A percentile compares a stretch with the other conserved stretches of the same genome.
Evolutionary conservation across 345 rosid species (phyloP).

Genomic region (Eucalyptus regnans): DNA sequence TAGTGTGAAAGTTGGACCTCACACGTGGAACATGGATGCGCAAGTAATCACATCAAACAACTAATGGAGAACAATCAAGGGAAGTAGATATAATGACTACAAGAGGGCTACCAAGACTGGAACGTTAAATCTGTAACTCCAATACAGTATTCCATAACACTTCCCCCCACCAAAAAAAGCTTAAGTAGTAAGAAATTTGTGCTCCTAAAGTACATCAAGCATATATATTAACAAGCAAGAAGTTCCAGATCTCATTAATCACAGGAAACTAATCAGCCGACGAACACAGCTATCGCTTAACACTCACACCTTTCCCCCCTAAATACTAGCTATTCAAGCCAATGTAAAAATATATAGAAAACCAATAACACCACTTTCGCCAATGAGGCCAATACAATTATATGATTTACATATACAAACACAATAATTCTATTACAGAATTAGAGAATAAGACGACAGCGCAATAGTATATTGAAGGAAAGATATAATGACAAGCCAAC

Average conservation of each 20-base stretch:
- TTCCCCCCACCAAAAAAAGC: background rate
- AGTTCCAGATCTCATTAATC: background rate
- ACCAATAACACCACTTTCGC: background rate
- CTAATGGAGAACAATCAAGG: background rate
- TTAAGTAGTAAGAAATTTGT: background rate
- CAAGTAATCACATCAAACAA: background rate
- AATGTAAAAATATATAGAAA: background rate
- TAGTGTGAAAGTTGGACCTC: background rate
- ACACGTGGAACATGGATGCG: background rate
- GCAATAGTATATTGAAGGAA: background rate
- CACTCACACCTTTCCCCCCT: background rate
- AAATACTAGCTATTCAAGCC: background rate
- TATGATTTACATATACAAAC: background rate
- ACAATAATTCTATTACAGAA: background rate
- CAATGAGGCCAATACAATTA: background rate
- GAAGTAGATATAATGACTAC: background rate
- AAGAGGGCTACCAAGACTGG: background rate
- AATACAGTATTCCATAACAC: background rate
- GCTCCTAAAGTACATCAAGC: background rate
- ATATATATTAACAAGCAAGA: background rate
- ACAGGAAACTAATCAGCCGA: background rate
- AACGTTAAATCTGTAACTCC: background rate
- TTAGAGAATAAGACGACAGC: background rate
- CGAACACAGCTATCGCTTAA: background rate
- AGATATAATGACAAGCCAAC: background rate